These are phyloP conservation scores for Cicer yamashitae DNA, from an alignment of 306 rosid genomes.

Conservation along the genomic window DNA sequence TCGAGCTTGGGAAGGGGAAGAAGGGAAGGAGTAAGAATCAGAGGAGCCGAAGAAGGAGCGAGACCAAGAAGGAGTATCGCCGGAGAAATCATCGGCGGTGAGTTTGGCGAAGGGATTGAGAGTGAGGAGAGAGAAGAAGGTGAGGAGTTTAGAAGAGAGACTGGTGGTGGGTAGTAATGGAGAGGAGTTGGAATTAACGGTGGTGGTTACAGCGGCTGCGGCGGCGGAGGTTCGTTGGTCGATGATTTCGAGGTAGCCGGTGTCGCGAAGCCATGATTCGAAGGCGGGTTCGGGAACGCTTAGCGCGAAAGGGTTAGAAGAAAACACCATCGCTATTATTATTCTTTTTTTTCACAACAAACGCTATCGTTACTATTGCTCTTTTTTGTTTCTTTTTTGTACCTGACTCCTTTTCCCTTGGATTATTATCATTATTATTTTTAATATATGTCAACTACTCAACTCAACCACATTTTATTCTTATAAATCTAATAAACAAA, in stretches of 20 bases:
- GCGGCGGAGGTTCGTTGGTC: conserved; percentile 74
- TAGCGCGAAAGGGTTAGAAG: conserved; percentile 86
- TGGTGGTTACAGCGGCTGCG: conserved; percentile 44
- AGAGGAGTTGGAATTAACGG: conserved; percentile 44
- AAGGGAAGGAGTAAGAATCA: conserved; percentile 80
- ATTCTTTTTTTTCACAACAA: not conserved
- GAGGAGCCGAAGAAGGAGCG: conserved; percentile 61
- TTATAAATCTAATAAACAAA: too few relatives aligned
- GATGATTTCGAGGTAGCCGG: conserved; percentile 87
- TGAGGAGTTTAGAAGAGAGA: conserved; percentile 61
- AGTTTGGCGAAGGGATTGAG: conserved; percentile 87
- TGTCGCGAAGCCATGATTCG: conserved; percentile 95
- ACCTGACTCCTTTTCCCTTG: not conserved
- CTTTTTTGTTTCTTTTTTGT: not conserved
- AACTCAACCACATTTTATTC: not conserved
- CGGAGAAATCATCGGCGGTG: conserved; percentile 70
- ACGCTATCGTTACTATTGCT: conserved; percentile 4
- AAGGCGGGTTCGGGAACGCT: conserved; percentile 92
- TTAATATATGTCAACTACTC: not conserved
- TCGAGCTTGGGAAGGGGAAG: conserved; percentile 78
- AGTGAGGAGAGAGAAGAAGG: conserved; percentile 74
- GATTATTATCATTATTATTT: too few relatives aligned
- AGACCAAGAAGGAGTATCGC: conserved; percentile 82
- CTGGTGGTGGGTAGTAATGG: conserved; percentile 48
- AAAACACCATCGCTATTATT: conserved; percentile 64